These are phyloP conservation scores for Blastobotrys peoriensis DNA, from an alignment of 805 yeast genomes.

Conservation along the genomic window DNA sequence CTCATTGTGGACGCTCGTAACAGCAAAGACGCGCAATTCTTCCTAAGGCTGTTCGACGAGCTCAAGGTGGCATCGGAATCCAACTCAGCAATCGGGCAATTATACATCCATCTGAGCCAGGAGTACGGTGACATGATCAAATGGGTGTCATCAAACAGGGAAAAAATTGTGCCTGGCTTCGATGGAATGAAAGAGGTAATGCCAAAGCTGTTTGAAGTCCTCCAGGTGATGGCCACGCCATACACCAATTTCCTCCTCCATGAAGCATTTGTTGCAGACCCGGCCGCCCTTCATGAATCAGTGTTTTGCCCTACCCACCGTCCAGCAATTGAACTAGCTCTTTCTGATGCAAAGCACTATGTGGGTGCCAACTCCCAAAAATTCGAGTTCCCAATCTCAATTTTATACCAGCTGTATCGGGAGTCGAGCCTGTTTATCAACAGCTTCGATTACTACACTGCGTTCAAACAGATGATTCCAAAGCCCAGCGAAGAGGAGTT, in stretches of 20 bases:
- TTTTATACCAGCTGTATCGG: conserved; percentile 61
- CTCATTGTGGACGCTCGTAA: not conserved
- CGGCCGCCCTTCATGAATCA: conserved; percentile 27
- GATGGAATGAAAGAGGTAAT: not conserved
- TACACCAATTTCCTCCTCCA: conserved; percentile 28
- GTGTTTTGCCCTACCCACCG: conserved; percentile 43
- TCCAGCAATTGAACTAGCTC: conserved; percentile 35
- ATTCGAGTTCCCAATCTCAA: conserved; percentile 30
- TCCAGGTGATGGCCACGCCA: conserved; percentile 1
- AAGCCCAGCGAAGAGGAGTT: conserved; percentile 21
- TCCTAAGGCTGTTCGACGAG: not conserved
- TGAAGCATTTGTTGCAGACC: conserved; percentile 40
- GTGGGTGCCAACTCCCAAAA: conserved; percentile 16
- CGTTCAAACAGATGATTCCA: conserved; percentile 41
- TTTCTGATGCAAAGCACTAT: conserved; percentile 36
- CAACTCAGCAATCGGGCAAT: not conserved
- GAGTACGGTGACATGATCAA: not conserved
- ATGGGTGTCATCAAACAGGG: not conserved
- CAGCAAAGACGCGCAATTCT: not conserved
- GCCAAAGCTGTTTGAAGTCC: not conserved
- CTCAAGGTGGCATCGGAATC: not conserved
- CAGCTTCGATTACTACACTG: conserved; percentile 58
- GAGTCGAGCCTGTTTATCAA: conserved; percentile 72
- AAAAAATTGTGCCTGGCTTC: not conserved
- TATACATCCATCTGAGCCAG: not conserved